Evolutionary conservation across 23 red algal species (phyloP).

Genomic region (Agarophyton chilense): DNA sequence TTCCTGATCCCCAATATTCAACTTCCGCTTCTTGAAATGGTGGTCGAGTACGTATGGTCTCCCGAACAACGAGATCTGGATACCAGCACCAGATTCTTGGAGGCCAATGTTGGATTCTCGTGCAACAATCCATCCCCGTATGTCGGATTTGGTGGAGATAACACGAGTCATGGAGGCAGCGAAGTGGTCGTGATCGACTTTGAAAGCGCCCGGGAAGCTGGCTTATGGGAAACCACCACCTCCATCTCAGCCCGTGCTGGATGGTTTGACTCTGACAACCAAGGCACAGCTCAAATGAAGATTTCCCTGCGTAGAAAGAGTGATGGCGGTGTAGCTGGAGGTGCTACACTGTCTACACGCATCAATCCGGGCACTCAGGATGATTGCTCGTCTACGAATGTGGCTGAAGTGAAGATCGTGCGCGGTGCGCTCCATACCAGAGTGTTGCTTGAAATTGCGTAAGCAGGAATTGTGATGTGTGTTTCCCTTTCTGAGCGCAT

Average conservation of each 20-base stretch:
- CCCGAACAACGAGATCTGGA: too few relatives aligned
- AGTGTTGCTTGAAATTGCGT: background rate
- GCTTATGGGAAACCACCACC: background rate
- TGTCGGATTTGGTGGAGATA: constrained; percentile 8
- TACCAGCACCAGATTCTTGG: too few relatives aligned
- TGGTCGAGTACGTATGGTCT: too few relatives aligned
- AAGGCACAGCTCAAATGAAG: constrained; percentile 4
- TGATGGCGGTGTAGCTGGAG: background rate
- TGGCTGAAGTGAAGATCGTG: constrained; percentile 29
- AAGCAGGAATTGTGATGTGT: background rate
- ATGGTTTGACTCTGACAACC: constrained; percentile 15
- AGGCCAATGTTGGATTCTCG: too few relatives aligned
- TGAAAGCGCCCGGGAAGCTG: background rate
- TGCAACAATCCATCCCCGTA: background rate
- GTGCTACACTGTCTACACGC: background rate
- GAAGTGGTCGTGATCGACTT: constrained; percentile 21
- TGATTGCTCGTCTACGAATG: constrained; percentile 7
- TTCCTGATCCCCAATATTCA: too few relatives aligned
- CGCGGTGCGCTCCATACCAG: background rate
- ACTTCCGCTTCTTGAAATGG: too few relatives aligned
- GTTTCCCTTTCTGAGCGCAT: too few relatives aligned
- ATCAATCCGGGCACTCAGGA: constrained; percentile 24
- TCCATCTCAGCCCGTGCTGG: background rate
- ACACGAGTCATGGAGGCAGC: constrained; percentile 25
- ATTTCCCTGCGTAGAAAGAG: background rate